Evolutionary conservation across 1,284 basidiomycete genomes (phyloP), one percentile per base, ranked within the genome.

Genomic region (Anthracocystis setariae): DNA sequence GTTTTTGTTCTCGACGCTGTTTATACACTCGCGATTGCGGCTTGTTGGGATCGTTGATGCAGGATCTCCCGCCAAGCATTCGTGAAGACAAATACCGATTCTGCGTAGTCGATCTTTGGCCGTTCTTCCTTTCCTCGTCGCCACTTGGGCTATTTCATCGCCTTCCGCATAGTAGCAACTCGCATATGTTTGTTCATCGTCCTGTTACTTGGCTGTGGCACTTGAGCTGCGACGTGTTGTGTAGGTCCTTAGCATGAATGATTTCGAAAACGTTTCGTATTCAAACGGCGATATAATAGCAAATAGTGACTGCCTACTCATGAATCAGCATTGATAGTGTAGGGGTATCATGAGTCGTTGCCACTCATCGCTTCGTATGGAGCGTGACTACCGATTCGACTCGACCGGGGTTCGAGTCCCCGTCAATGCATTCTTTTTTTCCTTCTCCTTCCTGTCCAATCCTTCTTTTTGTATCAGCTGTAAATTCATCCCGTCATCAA

Each of bases 1-100:
- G 46, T 73, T 77, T 37, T 59, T 78, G 29, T 81, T 79, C 39
- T 73, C 78, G 25, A 79, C 81, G 8, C 71, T 82, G 17, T 82
- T 81, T 38, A 53, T 82, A 10, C 76, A 73, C 37, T 77, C 68
- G 10, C 42, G 58, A 4, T 18, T 74, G 20, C 61, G 66, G 15
- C 56, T 74, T n/a, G 67, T 73, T 9, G 73, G 73, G 1, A 5
- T 76, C 12, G 54, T 68, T 21, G 60, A 69, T 44, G 35, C 51
- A 5, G 38, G 40, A 3, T 33, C 51, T 21, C 32, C 18, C 7
- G 8, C 44, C 9, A 62, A 49, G 49, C 55, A 50, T 23, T 47
- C 39, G 4, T 56, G 37, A 40, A 17, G 38, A 33, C 32, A 33
- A 33, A 33, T 33, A 8, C 29, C 29, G 7, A 29, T 29, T 29